These are phyloP conservation scores for Metarhizium guizhouense DNA, from an alignment of 2,329 filamentous ascomycete genomes.

Conservation along the genomic window DNA sequence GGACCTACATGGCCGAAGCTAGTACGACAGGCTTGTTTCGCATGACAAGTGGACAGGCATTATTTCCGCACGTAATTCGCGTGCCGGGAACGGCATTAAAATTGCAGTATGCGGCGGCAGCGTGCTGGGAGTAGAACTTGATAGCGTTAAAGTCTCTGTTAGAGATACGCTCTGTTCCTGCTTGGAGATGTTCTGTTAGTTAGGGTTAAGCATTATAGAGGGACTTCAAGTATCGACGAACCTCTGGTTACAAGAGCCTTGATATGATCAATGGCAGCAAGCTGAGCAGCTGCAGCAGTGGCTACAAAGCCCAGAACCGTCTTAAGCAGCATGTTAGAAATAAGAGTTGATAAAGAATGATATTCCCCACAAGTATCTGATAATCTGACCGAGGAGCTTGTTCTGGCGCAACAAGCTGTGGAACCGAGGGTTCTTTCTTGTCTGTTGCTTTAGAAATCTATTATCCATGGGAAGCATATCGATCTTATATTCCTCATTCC, in stretches of 20 bases:
- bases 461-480: not conserved
- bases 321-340: slow-evolving; percentile 14
- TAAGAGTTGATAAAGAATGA: no score
- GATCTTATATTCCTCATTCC: not conserved
- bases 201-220: not conserved
- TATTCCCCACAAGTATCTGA: no score
- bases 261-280: slow-evolving; percentile 16
- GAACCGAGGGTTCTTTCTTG: not conserved
- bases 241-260: slow-evolving; percentile 23
- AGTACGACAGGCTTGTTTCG: slow-evolving; percentile 33
- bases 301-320: slow-evolving; percentile 17
- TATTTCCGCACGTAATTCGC: slow-evolving; percentile 31
- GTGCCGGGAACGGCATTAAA: slow-evolving; percentile 27
- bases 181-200: not conserved
- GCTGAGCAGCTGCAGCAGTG: slow-evolving; percentile 15
- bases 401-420: not conserved
- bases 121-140: slow-evolving; percentile 41
- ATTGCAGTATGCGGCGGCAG: slow-evolving; percentile 47
- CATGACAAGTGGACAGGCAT: slow-evolving; percentile 35
- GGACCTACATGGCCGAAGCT: slow-evolving; percentile 28
- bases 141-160: slow-evolving; percentile 28
- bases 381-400: no score
- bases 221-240: slow-evolving; percentile 13
- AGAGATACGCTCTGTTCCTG: slow-evolving; percentile 14
- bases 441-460: not conserved